Evolutionary conservation across 805 yeast species (phyloP), one percentile per base, ranked within the genome.

Genomic region (Cyberlindnera americana): DNA sequence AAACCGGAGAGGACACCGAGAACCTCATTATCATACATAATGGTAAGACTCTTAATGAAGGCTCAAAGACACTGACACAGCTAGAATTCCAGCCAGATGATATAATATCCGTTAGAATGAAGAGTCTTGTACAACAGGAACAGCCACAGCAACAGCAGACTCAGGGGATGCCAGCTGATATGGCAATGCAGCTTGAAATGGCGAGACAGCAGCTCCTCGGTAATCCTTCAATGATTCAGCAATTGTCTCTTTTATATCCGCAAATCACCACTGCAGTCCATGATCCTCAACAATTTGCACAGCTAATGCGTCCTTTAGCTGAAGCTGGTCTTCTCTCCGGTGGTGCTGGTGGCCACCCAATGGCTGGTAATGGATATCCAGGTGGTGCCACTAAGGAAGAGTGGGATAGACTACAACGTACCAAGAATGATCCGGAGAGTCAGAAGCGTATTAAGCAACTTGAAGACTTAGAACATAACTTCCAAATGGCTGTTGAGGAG

Each of bases 401-500:
- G 52, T 61, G 80, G 46, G 60, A 63, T 25, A 61, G 70, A 30
- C 54, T 84, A 18, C 76, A 81, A 57, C 67, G 69, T 29, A 75
- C 83, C 49, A 90, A 90, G 3, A 86, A 82, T 54, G 73, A 77
- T 50, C 85, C 86, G 15, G 85, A 75, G 25, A 79, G 73, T 44
- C 88, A 83, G 51, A 71, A 69, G 16, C 72, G 72, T 48, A 80
- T 87, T 31, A 49, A 79, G 55, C 91, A 86, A 51, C 53, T 81
- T 38, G 81, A 82, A 39, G 75, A 78, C 44, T 80, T 91, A 34
- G 86, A 87, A 44, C 95, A 87, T 46, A 87, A 88, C 56, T 67
- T 84, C 69, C 71, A 77, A 33, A 70, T 77, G 47, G 98, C 99
- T 0, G 70, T 80, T 58, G 97, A 90, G 43, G 79, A 81, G 38